Evolutionary conservation across 1,284 basidiomycete genomes (phyloP).

Genomic region (Psilocybe mexicana): DNA sequence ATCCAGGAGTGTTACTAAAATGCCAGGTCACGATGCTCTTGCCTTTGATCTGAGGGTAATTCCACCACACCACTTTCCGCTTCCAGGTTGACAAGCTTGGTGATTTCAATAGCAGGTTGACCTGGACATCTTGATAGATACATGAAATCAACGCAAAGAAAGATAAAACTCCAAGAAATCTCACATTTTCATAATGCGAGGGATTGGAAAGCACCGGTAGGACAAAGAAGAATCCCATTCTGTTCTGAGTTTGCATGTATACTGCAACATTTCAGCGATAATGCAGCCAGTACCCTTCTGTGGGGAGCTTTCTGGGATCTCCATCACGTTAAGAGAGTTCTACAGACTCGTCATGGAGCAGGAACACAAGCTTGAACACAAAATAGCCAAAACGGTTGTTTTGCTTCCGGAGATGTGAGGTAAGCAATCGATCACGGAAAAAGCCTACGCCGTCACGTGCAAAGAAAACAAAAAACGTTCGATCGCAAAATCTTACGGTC

Average conservation of each 20-base stretch:
- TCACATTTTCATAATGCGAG: constrained; percentile 71
- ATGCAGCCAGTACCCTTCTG: constrained; percentile 39
- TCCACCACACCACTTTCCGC: constrained; percentile 62
- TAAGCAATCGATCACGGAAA: constrained; percentile 17
- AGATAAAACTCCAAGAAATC: constrained; percentile 22
- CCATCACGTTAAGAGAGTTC: neutral
- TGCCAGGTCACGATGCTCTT: constrained; percentile 19
- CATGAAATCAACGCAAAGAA: constrained; percentile 3
- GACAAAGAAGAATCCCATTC: constrained; percentile 31
- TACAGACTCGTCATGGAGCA: neutral
- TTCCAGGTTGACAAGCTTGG: constrained; percentile 57
- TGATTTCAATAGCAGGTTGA: constrained; percentile 70
- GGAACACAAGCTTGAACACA: neutral
- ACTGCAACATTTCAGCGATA: constrained; percentile 73
- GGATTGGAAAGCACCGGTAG: constrained; percentile 66
- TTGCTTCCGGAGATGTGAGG: constrained; percentile 1
- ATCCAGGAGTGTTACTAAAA: neutral
- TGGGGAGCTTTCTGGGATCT: neutral
- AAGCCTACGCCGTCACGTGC: constrained; percentile 30
- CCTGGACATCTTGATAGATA: constrained; percentile 53
- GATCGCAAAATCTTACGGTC: constrained; percentile 34
- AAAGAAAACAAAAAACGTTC: constrained; percentile 37
- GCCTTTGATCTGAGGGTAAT: constrained; percentile 51
- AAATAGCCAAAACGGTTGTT: neutral
- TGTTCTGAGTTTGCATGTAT: constrained; percentile 51